Evolutionary conservation across 2,329 filamentous ascomycete species (phyloP).

Genomic region (Verticillium klebahnii): DNA sequence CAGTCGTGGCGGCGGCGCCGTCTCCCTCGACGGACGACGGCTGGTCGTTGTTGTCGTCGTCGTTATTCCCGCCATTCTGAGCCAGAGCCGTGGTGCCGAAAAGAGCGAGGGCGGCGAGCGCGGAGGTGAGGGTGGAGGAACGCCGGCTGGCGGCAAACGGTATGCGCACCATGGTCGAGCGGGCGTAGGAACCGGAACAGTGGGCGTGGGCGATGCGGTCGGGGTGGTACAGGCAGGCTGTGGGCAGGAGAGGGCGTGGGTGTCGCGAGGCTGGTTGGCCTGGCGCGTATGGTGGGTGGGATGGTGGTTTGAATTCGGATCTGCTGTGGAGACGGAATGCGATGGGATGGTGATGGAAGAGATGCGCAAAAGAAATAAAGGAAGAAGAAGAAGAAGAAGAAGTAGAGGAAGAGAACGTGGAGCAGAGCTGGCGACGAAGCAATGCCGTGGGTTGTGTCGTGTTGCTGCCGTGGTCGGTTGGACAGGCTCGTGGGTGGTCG

Average conservation of each 20-base stretch:
- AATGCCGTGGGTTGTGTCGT: background rate
- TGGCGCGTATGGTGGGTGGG: background rate
- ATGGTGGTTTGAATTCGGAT: background rate
- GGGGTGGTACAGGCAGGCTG: background rate
- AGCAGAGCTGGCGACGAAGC: background rate
- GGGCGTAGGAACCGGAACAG: background rate
- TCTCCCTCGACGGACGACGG: slow-evolving; percentile 1
- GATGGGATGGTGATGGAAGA: background rate
- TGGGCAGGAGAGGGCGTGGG: background rate
- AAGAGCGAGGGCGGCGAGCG: slow-evolving; percentile 58
- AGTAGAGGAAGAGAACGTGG: background rate
- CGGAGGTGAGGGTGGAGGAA: slow-evolving; percentile 63
- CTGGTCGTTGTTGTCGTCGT: slow-evolving; percentile 3
- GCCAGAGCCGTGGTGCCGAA: slow-evolving; percentile 26
- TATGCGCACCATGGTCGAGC: slow-evolving; percentile 8
- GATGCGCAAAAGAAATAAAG: background rate
- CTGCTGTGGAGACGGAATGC: background rate
- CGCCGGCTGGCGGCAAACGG: slow-evolving; percentile 8
- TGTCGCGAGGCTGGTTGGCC: background rate
- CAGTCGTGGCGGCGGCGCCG: too few relatives aligned
- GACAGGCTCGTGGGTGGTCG: background rate
- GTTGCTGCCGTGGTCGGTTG: background rate
- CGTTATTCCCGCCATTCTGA: slow-evolving; percentile 16
- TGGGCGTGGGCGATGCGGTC: background rate
- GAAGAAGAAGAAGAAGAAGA: background rate